Evolutionary conservation across 2,329 filamentous ascomycete genomes (phyloP), one percentile per base, ranked within the genome.

Genomic region (Arthroderma sp.): DNA sequence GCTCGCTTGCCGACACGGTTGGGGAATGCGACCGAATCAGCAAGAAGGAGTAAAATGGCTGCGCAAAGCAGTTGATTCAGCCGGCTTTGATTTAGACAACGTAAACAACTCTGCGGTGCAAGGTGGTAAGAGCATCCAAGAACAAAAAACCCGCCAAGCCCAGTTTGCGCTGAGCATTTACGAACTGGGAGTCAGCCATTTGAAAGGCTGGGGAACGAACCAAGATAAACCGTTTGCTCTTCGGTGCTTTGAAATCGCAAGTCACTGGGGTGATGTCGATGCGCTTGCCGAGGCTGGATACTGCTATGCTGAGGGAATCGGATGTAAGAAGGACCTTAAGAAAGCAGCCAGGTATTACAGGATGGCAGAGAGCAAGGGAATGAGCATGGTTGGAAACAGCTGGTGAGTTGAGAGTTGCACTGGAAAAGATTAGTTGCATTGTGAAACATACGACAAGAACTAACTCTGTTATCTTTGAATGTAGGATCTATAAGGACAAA

Each of bases 371-470:
- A 80, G 82, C 27, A 91, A 91, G 65, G 91, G 91, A 5, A 88
- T 95, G 72, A 94, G 80, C 64, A 96, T 96, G 87, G 83, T 94
- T 46, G 91, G 91, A 45, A 96, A 96, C 62, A 95, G 87, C 71
- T 98, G 91, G 89, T 94, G 72, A 60, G 85, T 75, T 37, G 41
- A 7, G 6, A 45, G 7, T 38, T 5, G n/a, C 28, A 31, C 4
- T 28, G 7, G 8, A 33, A 40, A 29, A 36, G 31, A 46, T 48
- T 30, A 41, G 10, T 38, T 31, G 4, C 11, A n/a, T 30, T 22
- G 34, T 15, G 22, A 4, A 22, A 45, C 50, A 49, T 33, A 49
- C 38, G 6, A 47, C 51, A 22, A 47, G 45, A 9, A 34, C 10
- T 44, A 34, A 42, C 8, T 38, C 40, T 36, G 40, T 50, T 36